Evolutionary conservation across 257 asterid genomes (phyloP), one percentile per base, ranked within the genome.

Genomic region (Gentiana straminea): DNA sequence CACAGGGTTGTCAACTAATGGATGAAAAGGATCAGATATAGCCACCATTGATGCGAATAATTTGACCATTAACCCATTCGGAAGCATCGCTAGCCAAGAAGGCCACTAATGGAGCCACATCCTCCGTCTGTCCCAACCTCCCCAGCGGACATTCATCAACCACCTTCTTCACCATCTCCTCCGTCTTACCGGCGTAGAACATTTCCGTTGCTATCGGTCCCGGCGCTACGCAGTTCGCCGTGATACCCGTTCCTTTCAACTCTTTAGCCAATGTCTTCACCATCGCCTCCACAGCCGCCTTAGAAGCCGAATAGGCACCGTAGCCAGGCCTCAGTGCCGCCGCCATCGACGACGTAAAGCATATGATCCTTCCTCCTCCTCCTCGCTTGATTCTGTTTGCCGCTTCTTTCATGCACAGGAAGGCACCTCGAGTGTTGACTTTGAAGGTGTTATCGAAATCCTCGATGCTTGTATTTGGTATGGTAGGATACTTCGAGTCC

Each of bases 201-300:
- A 83, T 60, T 9, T 83, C 95, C 64, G 95, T 77, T 9, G 85
- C 90, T 8, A 80, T 59, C 1, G 93, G 70, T 55, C 88, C 88
- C 1, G 88, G 93, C 34, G 88, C 88, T 52, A 81, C 82, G 50
- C 78, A 73, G 36, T 83, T 83, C 7, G 82, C 93, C 33, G 93
- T 81, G 43, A 83, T 80, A 56, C 79, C 76, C 37, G 76, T 80
- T 49, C 93, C 95, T 56, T 77, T 79, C 58, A 86, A 64, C 69
- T 86, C 95, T 82, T 86, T 86, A 3, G 90, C 94, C 52, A 62
- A 70, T 33, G 79, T 71, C 78, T 75, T 83, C 54, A 78, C 69
- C 90, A 86, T 79, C 61, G 86, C 78, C 74, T 86, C 95, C 60
- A 83, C 86, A 11, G 94, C 93, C 38, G 95, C 94, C 52, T 86